Percentiles rank a stretch among this genome's conserved stretches.
Evolutionary conservation across 1,139 yeast genomes (phyloP).

Genomic region (Lodderomyces beijingensis): DNA sequence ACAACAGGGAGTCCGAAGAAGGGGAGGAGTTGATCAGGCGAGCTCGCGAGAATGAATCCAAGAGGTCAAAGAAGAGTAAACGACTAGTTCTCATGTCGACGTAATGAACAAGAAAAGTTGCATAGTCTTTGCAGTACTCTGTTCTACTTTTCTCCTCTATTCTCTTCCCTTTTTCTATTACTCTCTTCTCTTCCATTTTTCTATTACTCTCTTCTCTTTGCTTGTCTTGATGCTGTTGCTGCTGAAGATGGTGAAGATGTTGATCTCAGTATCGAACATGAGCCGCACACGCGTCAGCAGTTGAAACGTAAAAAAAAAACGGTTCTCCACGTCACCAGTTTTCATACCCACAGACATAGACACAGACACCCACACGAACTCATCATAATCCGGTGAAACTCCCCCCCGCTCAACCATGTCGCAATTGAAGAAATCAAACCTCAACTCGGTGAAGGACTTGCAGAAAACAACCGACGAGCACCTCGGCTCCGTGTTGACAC

Average conservation of each 20-base stretch:
- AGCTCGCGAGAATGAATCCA: constrained; percentile 47
- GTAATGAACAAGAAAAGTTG: no score
- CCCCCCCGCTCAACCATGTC: constrained; percentile 14
- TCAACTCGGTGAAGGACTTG: constrained; percentile 44
- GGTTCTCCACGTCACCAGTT: no score
- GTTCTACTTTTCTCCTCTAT: constrained; percentile 6
- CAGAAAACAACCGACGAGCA: constrained; percentile 49
- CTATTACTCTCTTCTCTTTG: constrained; percentile 1
- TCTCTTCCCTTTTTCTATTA: no score
- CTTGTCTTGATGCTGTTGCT: constrained; percentile 4
- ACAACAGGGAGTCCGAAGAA: constrained; percentile 35
- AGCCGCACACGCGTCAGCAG: no score
- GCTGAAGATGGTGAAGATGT: no score
- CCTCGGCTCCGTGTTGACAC: constrained; percentile 41
- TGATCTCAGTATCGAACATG: no score
- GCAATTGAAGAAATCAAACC: constrained; percentile 19
- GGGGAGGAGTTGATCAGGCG: constrained; percentile 48
- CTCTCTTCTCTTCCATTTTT: constrained; percentile 2
- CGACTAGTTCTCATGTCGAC: constrained; percentile 24
- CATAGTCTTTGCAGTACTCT: no score
- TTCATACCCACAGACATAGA: no score
- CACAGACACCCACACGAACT: no score
- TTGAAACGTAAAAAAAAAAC: no score
- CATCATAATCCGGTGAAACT: no score
- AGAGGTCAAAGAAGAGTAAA: constrained; percentile 31